Base-by-base conservation (phyloP, 768 basidiomycete genomes). In the Termitomyces eurrhizus region DNA sequence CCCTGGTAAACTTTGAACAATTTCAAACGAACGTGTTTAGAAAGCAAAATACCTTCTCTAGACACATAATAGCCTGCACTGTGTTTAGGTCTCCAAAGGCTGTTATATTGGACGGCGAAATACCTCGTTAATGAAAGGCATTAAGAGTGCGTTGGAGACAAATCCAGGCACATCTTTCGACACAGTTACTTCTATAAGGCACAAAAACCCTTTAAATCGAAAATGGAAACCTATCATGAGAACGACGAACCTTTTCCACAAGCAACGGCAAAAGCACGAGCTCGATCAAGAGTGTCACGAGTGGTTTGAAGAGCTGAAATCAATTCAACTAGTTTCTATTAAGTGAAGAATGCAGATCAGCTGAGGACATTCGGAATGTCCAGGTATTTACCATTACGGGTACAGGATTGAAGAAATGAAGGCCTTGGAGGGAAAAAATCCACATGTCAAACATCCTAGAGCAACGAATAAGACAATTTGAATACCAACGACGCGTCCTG, bases 51-150 rank as follows among this genome's bases (percentile, higher is more conserved):
- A 91, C 93, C 81, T 90, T 93, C 73, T 98, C 95, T 1, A 98
- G 78, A 65, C 87, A 88, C 86, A 96, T 90, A 65, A 98, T 93
- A 0, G 95, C 95, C 89, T 91, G 60, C 3, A 62, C 42, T 60
- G 59, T 52, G n/a, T 32, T 60, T 51, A 56, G 53, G 36, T 51
- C 32, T 29, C 24, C 26, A n/a, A 46, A 29, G 37, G 48, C 26
- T 29, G 52, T 35, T 14, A 53, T 6, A 37, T 39, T 50, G 58
- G 39, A 45, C 9, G 13, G 16, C 11, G 12, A n/a, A 29, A 41
- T 67, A 88, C 87, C 81, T 98, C 96, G 66, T 98, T 98, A 66
- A 98, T 89, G 75, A 95, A 98, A 1, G 96, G 96, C 93, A 98
- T 98, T 48, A 98, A 76, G 35, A 95, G 81, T 0, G 93, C 94